These are phyloP conservation scores for Fusarium nurragi DNA, from an alignment of 2,329 filamentous ascomycete genomes.

Conservation along the genomic window DNA sequence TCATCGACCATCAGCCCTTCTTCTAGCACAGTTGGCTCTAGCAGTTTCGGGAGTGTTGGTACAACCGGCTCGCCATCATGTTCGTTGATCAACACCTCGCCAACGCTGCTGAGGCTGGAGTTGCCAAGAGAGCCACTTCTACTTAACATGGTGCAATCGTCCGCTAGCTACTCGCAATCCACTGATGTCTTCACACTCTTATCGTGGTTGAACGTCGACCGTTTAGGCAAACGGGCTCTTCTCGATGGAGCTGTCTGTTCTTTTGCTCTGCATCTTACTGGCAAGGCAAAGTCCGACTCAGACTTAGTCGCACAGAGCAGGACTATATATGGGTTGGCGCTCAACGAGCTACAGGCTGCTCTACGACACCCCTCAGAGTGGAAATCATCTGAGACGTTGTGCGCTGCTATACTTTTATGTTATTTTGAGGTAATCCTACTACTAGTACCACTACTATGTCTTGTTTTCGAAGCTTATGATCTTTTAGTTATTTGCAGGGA, in stretches of 20 bases:
- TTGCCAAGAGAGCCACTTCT: constrained; percentile 47
- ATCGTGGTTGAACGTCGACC: constrained; percentile 41
- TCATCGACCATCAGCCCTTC: constrained; percentile 22
- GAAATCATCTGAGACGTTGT: constrained; percentile 54
- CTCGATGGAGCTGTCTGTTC: constrained; percentile 53
- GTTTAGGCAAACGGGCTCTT: constrained; percentile 49
- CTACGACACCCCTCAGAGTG: constrained; percentile 52
- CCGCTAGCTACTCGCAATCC: constrained; percentile 28
- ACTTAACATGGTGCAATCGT: constrained; percentile 45
- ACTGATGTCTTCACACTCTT: constrained; percentile 42
- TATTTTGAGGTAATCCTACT: constrained; percentile 50
- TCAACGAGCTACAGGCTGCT: constrained; percentile 49
- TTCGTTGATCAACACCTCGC: constrained; percentile 18
- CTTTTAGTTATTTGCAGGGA: constrained; percentile 55
- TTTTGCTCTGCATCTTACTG: constrained; percentile 51
- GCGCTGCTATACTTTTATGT: constrained; percentile 53
- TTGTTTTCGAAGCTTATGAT: constrained; percentile 20
- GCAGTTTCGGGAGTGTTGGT: constrained; percentile 1
- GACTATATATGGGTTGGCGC: constrained; percentile 51
- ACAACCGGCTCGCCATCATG: neutral
- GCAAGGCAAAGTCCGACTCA: constrained; percentile 47
- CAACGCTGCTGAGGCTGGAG: constrained; percentile 20
- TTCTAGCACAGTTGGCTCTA: constrained; percentile 17
- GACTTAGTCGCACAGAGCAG: constrained; percentile 49
- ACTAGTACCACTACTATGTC: neutral